phyloP scores from a whole-genome alignment of 1,139 yeast species.

The Pichiaceae sp. region DNA sequence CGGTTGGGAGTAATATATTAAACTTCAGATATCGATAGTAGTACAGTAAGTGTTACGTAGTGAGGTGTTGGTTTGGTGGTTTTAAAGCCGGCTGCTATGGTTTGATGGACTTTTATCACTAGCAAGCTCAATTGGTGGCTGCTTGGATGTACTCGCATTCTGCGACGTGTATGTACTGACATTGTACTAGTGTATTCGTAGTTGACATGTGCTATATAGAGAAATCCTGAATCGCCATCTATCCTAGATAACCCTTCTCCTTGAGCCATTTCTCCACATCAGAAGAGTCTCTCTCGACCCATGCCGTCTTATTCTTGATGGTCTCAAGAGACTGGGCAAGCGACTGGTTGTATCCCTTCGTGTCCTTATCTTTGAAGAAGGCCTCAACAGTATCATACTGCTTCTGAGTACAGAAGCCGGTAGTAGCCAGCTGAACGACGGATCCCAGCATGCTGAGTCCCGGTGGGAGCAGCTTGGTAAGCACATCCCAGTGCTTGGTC shows the following conservation, averaged over 20 bases:
- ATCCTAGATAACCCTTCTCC: constrained; percentile 16
- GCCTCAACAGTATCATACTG: constrained; percentile 41
- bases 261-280: constrained; percentile 24
- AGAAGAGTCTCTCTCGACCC: constrained; percentile 31
- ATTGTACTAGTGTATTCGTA: too few relatives aligned
- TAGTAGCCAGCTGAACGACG: constrained; percentile 53
- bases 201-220: too few relatives aligned
- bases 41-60: too few relatives aligned
- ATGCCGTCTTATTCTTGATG: constrained; percentile 39
- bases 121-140: too few relatives aligned
- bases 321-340: constrained; percentile 49
- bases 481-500: constrained; percentile 61
- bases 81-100: too few relatives aligned
- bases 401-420: constrained; percentile 57
- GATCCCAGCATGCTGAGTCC: constrained; percentile 71
- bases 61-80: too few relatives aligned
- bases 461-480: constrained; percentile 67
- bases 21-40: not conserved
- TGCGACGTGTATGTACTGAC: too few relatives aligned
- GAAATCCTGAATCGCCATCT: not conserved
- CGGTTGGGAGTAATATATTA: not conserved
- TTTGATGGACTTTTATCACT: too few relatives aligned
- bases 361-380: constrained; percentile 52
- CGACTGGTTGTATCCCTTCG: constrained; percentile 55
- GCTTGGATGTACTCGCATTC: too few relatives aligned